Percentiles rank a stretch among this genome's conserved stretches.
Conservation (phyloP, 306 rosid species). For the Gynostemma pentaphyllum region DNA sequence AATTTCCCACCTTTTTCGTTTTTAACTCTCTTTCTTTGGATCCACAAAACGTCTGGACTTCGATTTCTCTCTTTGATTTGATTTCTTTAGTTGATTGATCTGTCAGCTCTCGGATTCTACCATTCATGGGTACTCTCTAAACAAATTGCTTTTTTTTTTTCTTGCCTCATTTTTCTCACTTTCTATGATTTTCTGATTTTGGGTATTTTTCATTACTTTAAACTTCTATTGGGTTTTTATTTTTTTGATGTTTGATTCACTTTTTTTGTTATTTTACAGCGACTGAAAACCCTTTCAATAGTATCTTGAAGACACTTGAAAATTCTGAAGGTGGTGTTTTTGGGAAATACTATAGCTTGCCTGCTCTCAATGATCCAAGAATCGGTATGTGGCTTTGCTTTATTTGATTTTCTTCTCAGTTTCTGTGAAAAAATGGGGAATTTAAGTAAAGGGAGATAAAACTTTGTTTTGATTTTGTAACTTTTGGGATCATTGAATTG, state of each 20-base stretch:
- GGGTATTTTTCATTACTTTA: not conserved
- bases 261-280: constrained; percentile 28
- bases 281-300: constrained; percentile 46
- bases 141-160: not conserved
- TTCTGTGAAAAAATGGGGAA: constrained; percentile 14
- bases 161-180: not conserved
- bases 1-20: not conserved
- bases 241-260: constrained; percentile 2
- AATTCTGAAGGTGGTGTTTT: constrained; percentile 79
- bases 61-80: not conserved
- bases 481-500: constrained; percentile 1
- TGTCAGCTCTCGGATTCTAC: not conserved
- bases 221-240: not conserved
- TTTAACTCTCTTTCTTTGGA: not conserved
- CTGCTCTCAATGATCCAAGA: constrained; percentile 82
- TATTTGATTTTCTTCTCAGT: not conserved
- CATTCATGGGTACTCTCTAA: constrained; percentile 2
- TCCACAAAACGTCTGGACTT: not conserved
- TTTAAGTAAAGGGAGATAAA: not conserved
- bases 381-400: constrained; percentile 41
- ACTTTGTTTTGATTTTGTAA: not conserved
- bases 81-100: not conserved
- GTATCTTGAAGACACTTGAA: constrained; percentile 54
- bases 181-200: not conserved
- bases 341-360: constrained; percentile 85